Evolutionary conservation across 2,329 filamentous ascomycete genomes (phyloP), one percentile per base, ranked within the genome.

Genomic region (Plenodomus biglobosus): DNA sequence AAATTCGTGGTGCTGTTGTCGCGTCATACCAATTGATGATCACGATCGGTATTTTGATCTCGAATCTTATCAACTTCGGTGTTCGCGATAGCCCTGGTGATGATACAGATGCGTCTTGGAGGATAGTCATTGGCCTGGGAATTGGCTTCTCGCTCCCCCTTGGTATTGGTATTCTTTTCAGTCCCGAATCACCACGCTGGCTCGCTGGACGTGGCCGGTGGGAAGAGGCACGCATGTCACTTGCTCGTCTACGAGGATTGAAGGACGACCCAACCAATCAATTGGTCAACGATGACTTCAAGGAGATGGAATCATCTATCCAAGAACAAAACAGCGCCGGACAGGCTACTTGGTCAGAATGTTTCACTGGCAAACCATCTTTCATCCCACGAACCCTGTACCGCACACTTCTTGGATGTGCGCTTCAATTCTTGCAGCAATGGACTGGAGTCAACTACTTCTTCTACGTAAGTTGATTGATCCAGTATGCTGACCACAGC

Each of bases 1-100:
- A 83, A 59, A 84, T 86, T 52, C 81, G 84, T 56, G 84, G 84
- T 57, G 79, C 81, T 27, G 79, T 87, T 37, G 81, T 86, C n/a
- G 69, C 73, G 13, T 73, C 69, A 3, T 76, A 75, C 58, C 73
- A 76, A 56, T 69, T 76, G n/a, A 74, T 75, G 67, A 73, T 76
- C 45, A 76, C 73, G 8, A 66, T 76, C 34, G 73, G 73, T 48
- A 76, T 76, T 50, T 50, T 69, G 8, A 58, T 69, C 20, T 61
- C 62, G 5, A 67, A 69, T 45, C 57, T 56, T 13, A 66, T 69
- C 53, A 69, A 69, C 41, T 61, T 46, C 44, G 80, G 78, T 37
- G 74, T 79, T 17, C 59, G 63, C 10, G 49, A 48, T 8, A 76
- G 79, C 55, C 60, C 60, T 30, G 60, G 60, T 13, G 48, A 78